A percentile compares a stretch with the other conserved stretches of the same genome.
These are phyloP conservation scores for Kodamaea plutei DNA, from an alignment of 1,139 yeast species.

Conservation along the genomic window DNA sequence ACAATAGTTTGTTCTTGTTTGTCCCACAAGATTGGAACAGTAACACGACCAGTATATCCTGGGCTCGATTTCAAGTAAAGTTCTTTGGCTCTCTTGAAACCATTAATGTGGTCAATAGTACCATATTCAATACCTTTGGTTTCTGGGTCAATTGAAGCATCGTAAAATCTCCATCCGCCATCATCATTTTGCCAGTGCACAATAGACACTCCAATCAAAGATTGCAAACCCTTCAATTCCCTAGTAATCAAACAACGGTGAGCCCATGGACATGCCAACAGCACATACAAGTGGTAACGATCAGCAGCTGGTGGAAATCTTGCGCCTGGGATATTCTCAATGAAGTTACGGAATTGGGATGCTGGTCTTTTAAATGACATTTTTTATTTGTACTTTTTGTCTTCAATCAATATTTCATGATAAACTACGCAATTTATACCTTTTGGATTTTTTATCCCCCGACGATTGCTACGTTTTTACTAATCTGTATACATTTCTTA, in stretches of 20 bases:
- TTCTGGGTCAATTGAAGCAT: conserved; percentile 23
- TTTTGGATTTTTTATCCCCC: too few relatives aligned
- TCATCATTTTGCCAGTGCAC: conserved; percentile 87
- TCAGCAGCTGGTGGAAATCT: conserved; percentile 68
- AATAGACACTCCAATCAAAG: conserved; percentile 61
- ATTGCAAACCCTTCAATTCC: conserved; percentile 70
- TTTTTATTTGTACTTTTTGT: not conserved
- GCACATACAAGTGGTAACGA: conserved; percentile 85
- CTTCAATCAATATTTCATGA: too few relatives aligned
- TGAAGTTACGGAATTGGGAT: conserved; percentile 50
- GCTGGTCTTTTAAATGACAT: conserved; percentile 44
- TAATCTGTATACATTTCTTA: too few relatives aligned
- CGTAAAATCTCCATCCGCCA: conserved; percentile 80
- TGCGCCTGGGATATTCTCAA: conserved; percentile 52
- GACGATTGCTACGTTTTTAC: too few relatives aligned
- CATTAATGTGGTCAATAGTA: conserved; percentile 64
- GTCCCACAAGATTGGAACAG: conserved; percentile 95
- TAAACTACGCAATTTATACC: too few relatives aligned
- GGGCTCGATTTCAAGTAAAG: conserved; percentile 74
- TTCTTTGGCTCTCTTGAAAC: conserved; percentile 57
- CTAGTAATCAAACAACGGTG: conserved; percentile 79
- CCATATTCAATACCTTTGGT: conserved; percentile 36
- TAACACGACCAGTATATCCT: conserved; percentile 72
- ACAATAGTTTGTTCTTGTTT: conserved; percentile 77
- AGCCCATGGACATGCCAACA: conserved; percentile 95